phyloP scores from a whole-genome alignment of 345 rosid species.

The Geranium brycei region DNA sequence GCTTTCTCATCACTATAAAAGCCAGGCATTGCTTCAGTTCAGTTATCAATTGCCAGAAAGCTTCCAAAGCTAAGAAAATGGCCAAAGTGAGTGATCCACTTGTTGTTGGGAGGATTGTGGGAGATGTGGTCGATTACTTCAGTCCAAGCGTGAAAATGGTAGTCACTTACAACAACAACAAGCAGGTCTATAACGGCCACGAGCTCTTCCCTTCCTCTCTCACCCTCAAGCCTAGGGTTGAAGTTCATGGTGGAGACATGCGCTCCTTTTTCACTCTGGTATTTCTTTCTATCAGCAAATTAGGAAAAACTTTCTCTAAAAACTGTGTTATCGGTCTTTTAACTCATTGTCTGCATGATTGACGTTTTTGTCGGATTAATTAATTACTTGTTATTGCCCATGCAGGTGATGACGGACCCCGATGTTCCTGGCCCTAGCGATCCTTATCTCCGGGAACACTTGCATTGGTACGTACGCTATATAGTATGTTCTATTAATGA shows the following conservation, averaged over 20 bases:
- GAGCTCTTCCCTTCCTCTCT: constrained; percentile 73
- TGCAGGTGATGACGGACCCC: constrained; percentile 94
- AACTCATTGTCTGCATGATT: too few relatives aligned
- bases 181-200: constrained; percentile 80
- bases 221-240: constrained; percentile 66
- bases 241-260: constrained; percentile 77
- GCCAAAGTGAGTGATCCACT: constrained; percentile 57
- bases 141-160: constrained; percentile 48
- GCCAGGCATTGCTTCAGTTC: too few relatives aligned
- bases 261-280: constrained; percentile 97
- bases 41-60: too few relatives aligned
- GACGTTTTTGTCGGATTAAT: too few relatives aligned
- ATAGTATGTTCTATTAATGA: too few relatives aligned
- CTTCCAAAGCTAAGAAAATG: constrained; percentile 18
- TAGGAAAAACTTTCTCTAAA: too few relatives aligned
- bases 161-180: constrained; percentile 51
- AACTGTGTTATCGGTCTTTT: background rate
- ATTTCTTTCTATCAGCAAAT: background rate
- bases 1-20: too few relatives aligned
- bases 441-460: constrained; percentile 83
- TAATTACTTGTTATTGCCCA: too few relatives aligned
- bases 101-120: constrained; percentile 74
- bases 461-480: constrained; percentile 60
- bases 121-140: constrained; percentile 69
- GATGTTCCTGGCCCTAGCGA: constrained; percentile 99